Conservation (phyloP, 306 rosid species). For the Mucuna pruriens region DNA sequence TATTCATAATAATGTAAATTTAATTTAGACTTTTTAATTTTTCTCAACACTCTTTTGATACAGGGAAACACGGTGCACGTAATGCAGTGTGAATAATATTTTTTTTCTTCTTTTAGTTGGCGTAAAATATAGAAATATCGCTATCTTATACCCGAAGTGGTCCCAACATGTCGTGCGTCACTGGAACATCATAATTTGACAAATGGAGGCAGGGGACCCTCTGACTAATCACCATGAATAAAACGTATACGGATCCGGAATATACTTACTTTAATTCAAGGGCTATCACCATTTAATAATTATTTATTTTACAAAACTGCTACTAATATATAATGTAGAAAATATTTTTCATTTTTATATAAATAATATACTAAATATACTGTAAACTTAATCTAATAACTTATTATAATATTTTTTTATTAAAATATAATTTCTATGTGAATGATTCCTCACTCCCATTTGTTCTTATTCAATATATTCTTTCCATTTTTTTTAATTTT, state of each 20-base stretch:
- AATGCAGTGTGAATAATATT: too few species aligned
- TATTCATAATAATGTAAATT: too few species aligned
- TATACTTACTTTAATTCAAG: neutral
- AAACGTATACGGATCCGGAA: neutral
- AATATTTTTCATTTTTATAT: too few species aligned
- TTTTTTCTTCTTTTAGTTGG: too few species aligned
- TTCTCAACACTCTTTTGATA: too few species aligned
- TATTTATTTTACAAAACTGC: too few species aligned
- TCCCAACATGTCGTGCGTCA: neutral
- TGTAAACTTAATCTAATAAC: neutral
- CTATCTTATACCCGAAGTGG: neutral
- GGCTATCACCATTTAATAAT: too few species aligned
- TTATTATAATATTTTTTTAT: too few species aligned
- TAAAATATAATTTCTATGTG: neutral
- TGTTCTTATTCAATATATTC: neutral
- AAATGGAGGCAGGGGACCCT: neutral
- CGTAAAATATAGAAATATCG: neutral
- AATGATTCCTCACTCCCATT: neutral
- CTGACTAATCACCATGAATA: too few species aligned
- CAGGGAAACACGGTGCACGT: too few species aligned
- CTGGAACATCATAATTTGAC: neutral
- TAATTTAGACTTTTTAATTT: too few species aligned
- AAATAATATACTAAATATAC: neutral
- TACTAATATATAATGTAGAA: too few species aligned
- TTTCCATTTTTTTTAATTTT: neutral